A percentile compares a stretch with the other conserved stretches of the same genome.
These are phyloP conservation scores for Fusarium sp. DNA, from an alignment of 2,329 filamentous ascomycete species.

Conservation along the genomic window DNA sequence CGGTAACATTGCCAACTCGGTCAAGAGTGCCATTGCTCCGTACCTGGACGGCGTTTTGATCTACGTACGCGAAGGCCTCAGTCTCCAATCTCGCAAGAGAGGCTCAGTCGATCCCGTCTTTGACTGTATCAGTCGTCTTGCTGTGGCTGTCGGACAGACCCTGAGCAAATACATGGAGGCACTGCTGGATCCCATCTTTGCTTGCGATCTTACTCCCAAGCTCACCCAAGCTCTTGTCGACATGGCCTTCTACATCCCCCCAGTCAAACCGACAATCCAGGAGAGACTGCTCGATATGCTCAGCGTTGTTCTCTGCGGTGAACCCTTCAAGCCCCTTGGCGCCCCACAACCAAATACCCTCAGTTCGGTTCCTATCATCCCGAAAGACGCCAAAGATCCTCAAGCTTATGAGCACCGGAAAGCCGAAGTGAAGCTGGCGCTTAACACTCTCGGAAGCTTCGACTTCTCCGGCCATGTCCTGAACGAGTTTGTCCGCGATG, in stretches of 20 bases:
- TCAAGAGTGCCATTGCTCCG: slow-evolving; percentile 92
- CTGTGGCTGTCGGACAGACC: slow-evolving; percentile 93
- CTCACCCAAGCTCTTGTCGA: slow-evolving; percentile 95
- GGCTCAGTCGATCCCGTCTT: slow-evolving; percentile 84
- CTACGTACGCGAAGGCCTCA: slow-evolving; percentile 91
- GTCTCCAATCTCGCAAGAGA: slow-evolving; percentile 76
- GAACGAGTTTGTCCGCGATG: slow-evolving; percentile 98
- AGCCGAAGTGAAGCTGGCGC: slow-evolving; percentile 88
- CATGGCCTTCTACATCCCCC: slow-evolving; percentile 98
- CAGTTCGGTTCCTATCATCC: slow-evolving; percentile 81
- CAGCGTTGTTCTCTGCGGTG: slow-evolving; percentile 90
- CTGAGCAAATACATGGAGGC: slow-evolving; percentile 99
- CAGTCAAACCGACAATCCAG: slow-evolving; percentile 91
- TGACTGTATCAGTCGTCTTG: slow-evolving; percentile 96
- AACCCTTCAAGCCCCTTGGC: slow-evolving; percentile 90
- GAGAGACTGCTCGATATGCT: slow-evolving; percentile 94
- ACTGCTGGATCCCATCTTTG: slow-evolving; percentile 94
- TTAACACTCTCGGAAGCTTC: slow-evolving; percentile 97
- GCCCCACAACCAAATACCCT: slow-evolving; percentile 87
- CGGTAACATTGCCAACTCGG: slow-evolving; percentile 94
- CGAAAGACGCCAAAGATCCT: slow-evolving; percentile 87
- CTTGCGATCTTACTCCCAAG: slow-evolving; percentile 92
- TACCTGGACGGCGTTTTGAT: slow-evolving; percentile 95
- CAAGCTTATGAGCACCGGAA: slow-evolving; percentile 83
- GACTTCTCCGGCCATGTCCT: slow-evolving; percentile 93